Conservation (phyloP, 208 protist genomes). For the Wallacemonas sp. region DNA sequence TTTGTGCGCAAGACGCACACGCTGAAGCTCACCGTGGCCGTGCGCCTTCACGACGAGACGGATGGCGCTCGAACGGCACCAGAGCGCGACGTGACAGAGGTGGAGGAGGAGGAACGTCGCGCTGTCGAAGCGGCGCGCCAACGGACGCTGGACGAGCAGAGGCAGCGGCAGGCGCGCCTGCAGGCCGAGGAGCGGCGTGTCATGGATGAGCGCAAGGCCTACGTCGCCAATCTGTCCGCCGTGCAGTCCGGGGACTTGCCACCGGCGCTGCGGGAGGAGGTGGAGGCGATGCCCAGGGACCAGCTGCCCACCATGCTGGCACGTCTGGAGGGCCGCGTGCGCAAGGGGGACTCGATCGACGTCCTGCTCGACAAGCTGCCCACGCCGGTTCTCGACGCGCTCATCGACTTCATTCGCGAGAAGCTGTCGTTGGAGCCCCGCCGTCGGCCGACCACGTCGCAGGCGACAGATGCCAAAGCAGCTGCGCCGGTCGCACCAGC, state of each 20-base stretch:
- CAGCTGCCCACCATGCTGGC: conserved; percentile 72
- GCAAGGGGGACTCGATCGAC: conserved; percentile 81
- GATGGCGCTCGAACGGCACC: conserved; percentile 35
- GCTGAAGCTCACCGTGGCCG: conserved; percentile 59
- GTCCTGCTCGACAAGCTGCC: conserved; percentile 83
- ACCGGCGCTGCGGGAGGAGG: conserved; percentile 65
- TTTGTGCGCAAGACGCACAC: conserved; percentile 74
- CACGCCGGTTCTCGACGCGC: conserved; percentile 46
- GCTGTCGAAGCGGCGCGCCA: conserved; percentile 30
- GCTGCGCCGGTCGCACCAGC: neutral
- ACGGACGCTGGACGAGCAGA: conserved; percentile 31
- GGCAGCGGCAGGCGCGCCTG: conserved; percentile 28
- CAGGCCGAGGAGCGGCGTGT: conserved; percentile 59
- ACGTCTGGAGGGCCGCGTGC: conserved; percentile 63
- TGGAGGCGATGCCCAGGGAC: conserved; percentile 70
- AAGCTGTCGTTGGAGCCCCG: conserved; percentile 71
- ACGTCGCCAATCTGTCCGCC: conserved; percentile 77
- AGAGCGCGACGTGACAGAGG: conserved; percentile 57
- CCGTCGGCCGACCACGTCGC: neutral
- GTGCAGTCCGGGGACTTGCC: conserved; percentile 80
- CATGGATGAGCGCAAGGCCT: conserved; percentile 66
- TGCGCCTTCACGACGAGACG: conserved; percentile 82
- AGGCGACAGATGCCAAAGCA: neutral
- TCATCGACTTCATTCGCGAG: conserved; percentile 73
- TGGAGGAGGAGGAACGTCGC: conserved; percentile 70